phyloP scores from a whole-genome alignment of 805 yeast genomes.

The Saturnispora zaruensis region DNA sequence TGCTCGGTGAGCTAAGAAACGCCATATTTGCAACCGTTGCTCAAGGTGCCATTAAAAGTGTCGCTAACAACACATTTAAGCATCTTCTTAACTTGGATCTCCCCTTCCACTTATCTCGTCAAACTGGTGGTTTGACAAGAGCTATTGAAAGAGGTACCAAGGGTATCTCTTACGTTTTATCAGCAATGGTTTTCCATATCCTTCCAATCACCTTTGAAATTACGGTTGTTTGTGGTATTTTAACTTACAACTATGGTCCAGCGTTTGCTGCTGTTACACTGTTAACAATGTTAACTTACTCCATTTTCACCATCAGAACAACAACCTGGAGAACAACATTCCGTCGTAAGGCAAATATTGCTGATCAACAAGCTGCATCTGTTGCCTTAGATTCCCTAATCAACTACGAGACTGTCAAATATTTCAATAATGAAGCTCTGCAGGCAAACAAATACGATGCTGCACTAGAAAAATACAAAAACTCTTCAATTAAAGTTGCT shows the following conservation, averaged over 20 bases:
- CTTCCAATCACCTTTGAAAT: constrained; percentile 90
- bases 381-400: constrained; percentile 90
- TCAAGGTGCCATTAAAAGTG: constrained; percentile 84
- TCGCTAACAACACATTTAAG: constrained; percentile 77
- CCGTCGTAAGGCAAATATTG: constrained; percentile 80
- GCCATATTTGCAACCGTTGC: constrained; percentile 95
- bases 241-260: constrained; percentile 86
- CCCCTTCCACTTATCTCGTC: constrained; percentile 81
- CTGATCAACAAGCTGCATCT: constrained; percentile 93
- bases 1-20: constrained; percentile 90
- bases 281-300: constrained; percentile 80
- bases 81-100: constrained; percentile 80
- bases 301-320: constrained; percentile 79
- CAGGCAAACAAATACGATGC: constrained; percentile 74
- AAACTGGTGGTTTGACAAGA: constrained; percentile 92
- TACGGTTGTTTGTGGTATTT: constrained; percentile 82
- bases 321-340: constrained; percentile 96
- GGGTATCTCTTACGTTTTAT: constrained; percentile 86
- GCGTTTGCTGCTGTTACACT: constrained; percentile 85
- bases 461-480: constrained; percentile 66
- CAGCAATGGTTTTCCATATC: constrained; percentile 97
- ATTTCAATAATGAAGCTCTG: constrained; percentile 81
- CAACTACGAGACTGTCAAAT: constrained; percentile 89
- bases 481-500: constrained; percentile 70
- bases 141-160: constrained; percentile 98